Conservation (phyloP, 2,329 filamentous ascomycete genomes). For the Neophaeococcomyces aloes region DNA sequence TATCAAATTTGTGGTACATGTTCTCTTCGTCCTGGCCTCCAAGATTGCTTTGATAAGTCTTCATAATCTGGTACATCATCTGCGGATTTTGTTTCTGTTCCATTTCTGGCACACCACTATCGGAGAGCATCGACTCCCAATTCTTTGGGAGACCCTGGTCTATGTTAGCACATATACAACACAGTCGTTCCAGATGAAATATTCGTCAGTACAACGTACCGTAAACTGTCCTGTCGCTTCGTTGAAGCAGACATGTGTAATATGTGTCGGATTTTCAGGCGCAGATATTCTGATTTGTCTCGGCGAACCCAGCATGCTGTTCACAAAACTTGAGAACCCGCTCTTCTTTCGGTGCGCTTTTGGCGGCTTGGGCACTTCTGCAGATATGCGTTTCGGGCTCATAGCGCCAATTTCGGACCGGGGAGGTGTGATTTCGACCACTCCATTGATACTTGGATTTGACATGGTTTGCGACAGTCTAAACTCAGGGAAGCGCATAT, state of each 20-base stretch:
- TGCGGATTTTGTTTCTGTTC: constrained; percentile 93
- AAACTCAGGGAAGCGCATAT: constrained; percentile 41
- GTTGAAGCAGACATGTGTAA: constrained; percentile 96
- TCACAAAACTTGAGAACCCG: constrained; percentile 79
- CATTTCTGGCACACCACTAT: constrained; percentile 91
- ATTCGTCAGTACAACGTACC: constrained; percentile 43
- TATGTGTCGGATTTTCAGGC: constrained; percentile 92
- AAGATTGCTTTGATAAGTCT: constrained; percentile 92
- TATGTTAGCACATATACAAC: constrained; percentile 11
- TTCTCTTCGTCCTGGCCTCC: constrained; percentile 72
- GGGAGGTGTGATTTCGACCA: constrained; percentile 42
- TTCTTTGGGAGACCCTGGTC: constrained; percentile 81
- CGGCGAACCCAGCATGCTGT: constrained; percentile 70
- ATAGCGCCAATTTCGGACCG: constrained; percentile 42
- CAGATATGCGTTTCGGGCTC: constrained; percentile 45
- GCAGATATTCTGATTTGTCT: constrained; percentile 93
- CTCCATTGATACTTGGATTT: constrained; percentile 30
- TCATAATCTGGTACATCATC: constrained; percentile 88
- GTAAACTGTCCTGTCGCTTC: constrained; percentile 94
- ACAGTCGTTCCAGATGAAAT: neutral
- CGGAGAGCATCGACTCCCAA: constrained; percentile 92
- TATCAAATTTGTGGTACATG: constrained; percentile 91
- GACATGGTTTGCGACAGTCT: constrained; percentile 40
- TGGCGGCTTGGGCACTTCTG: constrained; percentile 36
- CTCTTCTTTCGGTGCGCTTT: constrained; percentile 62